A percentile compares a stretch with the other conserved stretches of the same genome.
These are phyloP conservation scores for Fusarium protoensiforme DNA, from an alignment of 2,329 filamentous ascomycete genomes.

Conservation along the genomic window DNA sequence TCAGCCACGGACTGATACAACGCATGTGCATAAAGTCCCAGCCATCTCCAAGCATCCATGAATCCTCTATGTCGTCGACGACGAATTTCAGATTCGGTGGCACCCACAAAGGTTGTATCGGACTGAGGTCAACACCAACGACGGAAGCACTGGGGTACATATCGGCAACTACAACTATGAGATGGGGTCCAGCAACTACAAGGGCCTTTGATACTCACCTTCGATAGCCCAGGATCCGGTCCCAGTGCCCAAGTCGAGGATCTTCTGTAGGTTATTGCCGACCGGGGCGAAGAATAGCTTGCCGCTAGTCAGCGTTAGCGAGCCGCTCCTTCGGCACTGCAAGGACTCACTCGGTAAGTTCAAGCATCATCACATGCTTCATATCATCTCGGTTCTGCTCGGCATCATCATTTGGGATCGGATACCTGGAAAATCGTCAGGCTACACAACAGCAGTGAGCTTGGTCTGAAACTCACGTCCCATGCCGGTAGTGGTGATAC, in stretches of 20 bases:
- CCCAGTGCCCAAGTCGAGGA: constrained; percentile 37
- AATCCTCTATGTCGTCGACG: constrained; percentile 55
- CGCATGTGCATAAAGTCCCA: constrained; percentile 41
- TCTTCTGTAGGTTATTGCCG: constrained; percentile 25
- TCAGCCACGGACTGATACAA: constrained; percentile 37
- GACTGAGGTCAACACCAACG: constrained; percentile 37
- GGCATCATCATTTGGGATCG: constrained; percentile 41
- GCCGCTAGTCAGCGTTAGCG: constrained; percentile 18
- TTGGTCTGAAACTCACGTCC: constrained; percentile 22
- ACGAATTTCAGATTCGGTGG: constrained; percentile 54
- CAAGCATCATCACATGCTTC: constrained; percentile 47
- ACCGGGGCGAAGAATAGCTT: constrained; percentile 36
- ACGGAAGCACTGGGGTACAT: constrained; percentile 39
- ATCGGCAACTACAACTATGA: constrained; percentile 32
- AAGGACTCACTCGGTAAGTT: constrained; percentile 37
- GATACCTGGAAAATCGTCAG: constrained; percentile 38
- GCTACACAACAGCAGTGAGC: neutral
- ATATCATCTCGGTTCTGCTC: constrained; percentile 42
- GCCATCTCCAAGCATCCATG: constrained; percentile 54
- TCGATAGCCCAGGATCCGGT: constrained; percentile 41
- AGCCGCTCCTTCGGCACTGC: accelerated
- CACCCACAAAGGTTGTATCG: constrained; percentile 48
- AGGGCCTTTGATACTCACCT: neutral
- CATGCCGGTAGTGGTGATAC: constrained; percentile 41
- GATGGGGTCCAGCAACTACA: accelerated